These are phyloP conservation scores for Taiwanofungus camphoratus DNA, from an alignment of 1,284 basidiomycete genomes.

Conservation along the genomic window DNA sequence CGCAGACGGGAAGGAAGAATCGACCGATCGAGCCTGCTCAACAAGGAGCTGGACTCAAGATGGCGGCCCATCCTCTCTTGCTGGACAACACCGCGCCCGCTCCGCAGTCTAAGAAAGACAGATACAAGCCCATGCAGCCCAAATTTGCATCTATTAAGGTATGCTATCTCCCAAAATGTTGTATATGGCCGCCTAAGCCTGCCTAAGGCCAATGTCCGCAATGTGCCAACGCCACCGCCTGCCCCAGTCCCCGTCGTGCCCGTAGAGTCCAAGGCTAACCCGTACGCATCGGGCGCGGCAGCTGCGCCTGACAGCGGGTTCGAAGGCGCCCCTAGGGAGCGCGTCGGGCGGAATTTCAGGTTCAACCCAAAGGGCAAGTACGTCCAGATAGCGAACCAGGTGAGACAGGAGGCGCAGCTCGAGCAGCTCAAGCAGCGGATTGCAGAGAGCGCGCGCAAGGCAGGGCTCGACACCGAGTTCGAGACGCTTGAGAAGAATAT, in stretches of 20 bases:
- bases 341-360: constrained; percentile 66
- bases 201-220: constrained; percentile 65
- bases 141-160: constrained; percentile 94
- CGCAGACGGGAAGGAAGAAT: constrained; percentile 50
- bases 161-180: constrained; percentile 2
- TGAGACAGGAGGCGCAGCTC: constrained; percentile 81
- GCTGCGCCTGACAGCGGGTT: constrained; percentile 53
- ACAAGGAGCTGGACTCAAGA: constrained; percentile 79
- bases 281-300: constrained; percentile 56
- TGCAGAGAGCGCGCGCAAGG: constrained; percentile 87
- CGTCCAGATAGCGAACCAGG: constrained; percentile 76
- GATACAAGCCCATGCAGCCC: constrained; percentile 95
- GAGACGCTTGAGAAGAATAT: constrained; percentile 85
- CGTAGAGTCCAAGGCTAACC: constrained; percentile 52
- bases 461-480: constrained; percentile 89
- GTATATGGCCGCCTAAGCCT: background rate
- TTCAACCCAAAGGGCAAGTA: constrained; percentile 93
- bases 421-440: constrained; percentile 92
- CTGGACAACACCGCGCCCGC: constrained; percentile 55
- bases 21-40: constrained; percentile 53
- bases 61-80: constrained; percentile 85
- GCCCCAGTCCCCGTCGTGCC: constrained; percentile 40
- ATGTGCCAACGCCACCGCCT: constrained; percentile 59
- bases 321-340: constrained; percentile 66
- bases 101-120: constrained; percentile 77